Base-by-base conservation (phyloP, 192 early-diverging fungal species). In the Phlyctochytrium planicorne region DNA sequence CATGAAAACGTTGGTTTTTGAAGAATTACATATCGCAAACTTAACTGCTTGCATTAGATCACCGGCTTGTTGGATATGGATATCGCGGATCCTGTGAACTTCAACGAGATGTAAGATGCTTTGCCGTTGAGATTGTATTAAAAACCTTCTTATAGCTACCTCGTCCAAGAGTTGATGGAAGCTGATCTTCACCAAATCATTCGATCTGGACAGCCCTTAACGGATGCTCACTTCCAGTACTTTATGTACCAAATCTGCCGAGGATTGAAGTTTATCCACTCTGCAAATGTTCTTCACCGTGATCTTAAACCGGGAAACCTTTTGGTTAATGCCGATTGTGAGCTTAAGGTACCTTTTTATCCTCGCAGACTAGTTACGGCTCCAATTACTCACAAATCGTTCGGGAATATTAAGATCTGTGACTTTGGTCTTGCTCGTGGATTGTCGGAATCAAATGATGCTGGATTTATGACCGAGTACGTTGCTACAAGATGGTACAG, bases 151-250 rank as follows among this genome's bases (percentile, higher is more conserved):
- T 57, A 2, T 33, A 80, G 72, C 36, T 97, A 98, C 70, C 82
- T 99, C 69, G 94, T 97, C 32, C 94, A 97, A 80, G 97, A 95
- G 68, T 77, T 99, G 24, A 99, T 99, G 97, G 97, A 99, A 79
- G 94, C 97, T 30, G 97, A 99, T 75, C 87, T 99, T 74, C 93
- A 96, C 77, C 89, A 94, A 63, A 95, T 99, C 57, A 96, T 99
- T 79, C 91, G 91, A 59, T 92, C 91, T 2, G 87, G 80, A 34
- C 97, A 99, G 82, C 89, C 89, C 59, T 83, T 99, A 52, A 92
- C 93, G 27, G 93, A 97, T 75, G 91, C 94, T 62, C 97, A 99
- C 78, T 96, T 88, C 73, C 97, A 99, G 75, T 99, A 99, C 81
- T 99, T 99, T 78, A 87, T 97, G 65, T 99, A 95, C 80, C 97